phyloP scores from a whole-genome alignment of 345 rosid species.

The Firmiana major region DNA sequence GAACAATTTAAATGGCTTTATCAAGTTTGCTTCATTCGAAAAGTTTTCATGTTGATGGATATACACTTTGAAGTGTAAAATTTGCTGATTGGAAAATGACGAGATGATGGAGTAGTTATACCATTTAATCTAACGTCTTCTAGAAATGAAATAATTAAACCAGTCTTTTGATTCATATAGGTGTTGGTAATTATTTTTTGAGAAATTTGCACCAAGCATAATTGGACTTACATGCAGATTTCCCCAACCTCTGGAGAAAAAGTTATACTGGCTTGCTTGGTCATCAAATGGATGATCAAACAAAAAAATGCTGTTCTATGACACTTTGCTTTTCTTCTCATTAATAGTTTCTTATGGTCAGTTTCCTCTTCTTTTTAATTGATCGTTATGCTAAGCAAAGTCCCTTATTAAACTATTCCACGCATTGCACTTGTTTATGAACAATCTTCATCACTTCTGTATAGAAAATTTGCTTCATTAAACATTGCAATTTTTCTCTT shows the following conservation, averaged over 20 bases:
- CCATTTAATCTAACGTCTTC: not conserved
- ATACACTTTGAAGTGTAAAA: not conserved
- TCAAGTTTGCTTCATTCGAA: not conserved
- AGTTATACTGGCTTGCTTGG: not conserved
- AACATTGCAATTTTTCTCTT: not conserved
- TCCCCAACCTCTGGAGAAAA: not conserved
- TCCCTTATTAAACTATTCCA: not conserved
- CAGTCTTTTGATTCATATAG: not conserved
- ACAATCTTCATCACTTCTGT: not conserved
- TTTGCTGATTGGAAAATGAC: not conserved
- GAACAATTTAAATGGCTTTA: not conserved
- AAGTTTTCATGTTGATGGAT: not conserved
- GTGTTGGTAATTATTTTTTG: not conserved
- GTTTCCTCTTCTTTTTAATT: not conserved
- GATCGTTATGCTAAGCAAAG: not conserved
- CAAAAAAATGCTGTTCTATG: not conserved
- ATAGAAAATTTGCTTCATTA: not conserved
- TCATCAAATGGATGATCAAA: not conserved
- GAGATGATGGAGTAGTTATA: not conserved
- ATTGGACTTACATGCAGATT: not conserved
- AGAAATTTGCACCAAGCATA: not conserved
- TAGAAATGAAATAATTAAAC: not conserved
- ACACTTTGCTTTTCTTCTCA: not conserved
- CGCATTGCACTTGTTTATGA: not conserved
- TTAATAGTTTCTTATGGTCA: not conserved